A percentile compares a stretch with the other conserved stretches of the same genome.
These are phyloP conservation scores for Colletotrichum musicola DNA, from an alignment of 2,329 filamentous ascomycete genomes.

Conservation along the genomic window DNA sequence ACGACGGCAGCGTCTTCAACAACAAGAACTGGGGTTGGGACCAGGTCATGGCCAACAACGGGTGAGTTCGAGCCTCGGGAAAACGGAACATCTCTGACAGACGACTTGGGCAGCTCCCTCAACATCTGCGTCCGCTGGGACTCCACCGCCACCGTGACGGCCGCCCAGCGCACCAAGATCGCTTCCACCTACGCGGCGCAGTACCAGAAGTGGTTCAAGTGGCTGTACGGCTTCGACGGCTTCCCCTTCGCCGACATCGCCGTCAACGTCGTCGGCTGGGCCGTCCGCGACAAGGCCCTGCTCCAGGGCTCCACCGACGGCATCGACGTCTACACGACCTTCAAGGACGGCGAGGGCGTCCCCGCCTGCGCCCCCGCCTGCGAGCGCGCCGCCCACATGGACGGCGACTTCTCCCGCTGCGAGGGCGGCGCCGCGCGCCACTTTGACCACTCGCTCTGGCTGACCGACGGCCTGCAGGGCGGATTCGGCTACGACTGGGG, in stretches of 20 bases:
- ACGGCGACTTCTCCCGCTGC: conserved; percentile 55
- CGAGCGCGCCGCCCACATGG: conserved; percentile 58
- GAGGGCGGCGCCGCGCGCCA: conserved; percentile 51
- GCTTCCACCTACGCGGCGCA: conserved; percentile 49
- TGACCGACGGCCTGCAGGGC: conserved; percentile 58
- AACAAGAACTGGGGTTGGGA: conserved; percentile 52
- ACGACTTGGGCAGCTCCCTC: conserved; percentile 40
- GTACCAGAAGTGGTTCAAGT: conserved; percentile 57
- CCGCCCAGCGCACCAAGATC: conserved; percentile 53
- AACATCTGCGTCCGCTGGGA: conserved; percentile 61
- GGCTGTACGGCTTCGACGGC: conserved; percentile 57
- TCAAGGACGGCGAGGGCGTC: conserved; percentile 52
- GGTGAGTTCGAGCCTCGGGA: neutral
- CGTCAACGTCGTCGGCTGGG: conserved; percentile 57
- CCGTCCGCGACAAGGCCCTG: conserved; percentile 51
- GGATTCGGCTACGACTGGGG: conserved; percentile 62
- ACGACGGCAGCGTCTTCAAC: conserved; percentile 39
- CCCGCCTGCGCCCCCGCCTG: conserved; percentile 56
- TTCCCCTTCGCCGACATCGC: conserved; percentile 56
- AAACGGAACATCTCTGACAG: neutral
- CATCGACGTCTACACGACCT: conserved; percentile 55
- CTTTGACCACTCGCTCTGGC: conserved; percentile 60
- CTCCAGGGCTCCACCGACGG: conserved; percentile 52
- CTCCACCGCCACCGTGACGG: conserved; percentile 50
- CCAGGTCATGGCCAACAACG: conserved; percentile 46